Base-by-base conservation (phyloP, 495 filamentous ascomycete species). In the Xylaria longipes region DNA sequence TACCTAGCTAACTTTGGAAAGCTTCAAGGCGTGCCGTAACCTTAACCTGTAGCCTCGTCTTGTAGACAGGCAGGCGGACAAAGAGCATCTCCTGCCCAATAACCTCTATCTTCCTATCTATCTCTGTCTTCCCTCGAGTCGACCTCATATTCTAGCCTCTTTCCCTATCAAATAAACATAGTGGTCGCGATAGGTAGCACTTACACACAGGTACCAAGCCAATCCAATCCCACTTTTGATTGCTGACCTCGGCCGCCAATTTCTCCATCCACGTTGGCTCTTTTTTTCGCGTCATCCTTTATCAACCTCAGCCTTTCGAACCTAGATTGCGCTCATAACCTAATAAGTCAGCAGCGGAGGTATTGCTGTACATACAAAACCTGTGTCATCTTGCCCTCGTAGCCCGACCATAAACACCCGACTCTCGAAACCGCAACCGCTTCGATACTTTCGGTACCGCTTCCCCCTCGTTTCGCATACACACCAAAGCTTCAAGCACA, bases 181-280 rank as follows among this genome's bases (percentile, higher is more conserved):
- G 54, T 35, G 17, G 11, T 11, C 15, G 54, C 54, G 31, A 35
- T 22, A 35, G 29, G 54, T 35, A 60, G 57, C 57, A 37, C 29
- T 37, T 39, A 60, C 20, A 37, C 20, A 25, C 35, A 63, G 60
- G 60, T 66, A 50, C 63, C 45, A 52, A 50, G 29, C 50, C 27
- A 43, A 31, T 41, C 68, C 31, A 63, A 39, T 63, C 33, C 68
- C 58, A 64, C 50, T 70, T 70, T 64, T 70, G 46, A 37, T 70
- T 54, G 35, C 58, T 70, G 58, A 54, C 68, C 45, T 48, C 29
- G 41, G 56, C 29, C 56, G 50, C 58, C 65, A 67, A 56, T 67
- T 50, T 56, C 45, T 67, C 35, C 45, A 56, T 67, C 65, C 65
- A 67, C 48, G 65, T 67, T 20, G 41, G 39, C 33, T 65, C 45